Conservation (phyloP, 192 early-diverging fungal genomes). For the Coemansia sp. region DNA sequence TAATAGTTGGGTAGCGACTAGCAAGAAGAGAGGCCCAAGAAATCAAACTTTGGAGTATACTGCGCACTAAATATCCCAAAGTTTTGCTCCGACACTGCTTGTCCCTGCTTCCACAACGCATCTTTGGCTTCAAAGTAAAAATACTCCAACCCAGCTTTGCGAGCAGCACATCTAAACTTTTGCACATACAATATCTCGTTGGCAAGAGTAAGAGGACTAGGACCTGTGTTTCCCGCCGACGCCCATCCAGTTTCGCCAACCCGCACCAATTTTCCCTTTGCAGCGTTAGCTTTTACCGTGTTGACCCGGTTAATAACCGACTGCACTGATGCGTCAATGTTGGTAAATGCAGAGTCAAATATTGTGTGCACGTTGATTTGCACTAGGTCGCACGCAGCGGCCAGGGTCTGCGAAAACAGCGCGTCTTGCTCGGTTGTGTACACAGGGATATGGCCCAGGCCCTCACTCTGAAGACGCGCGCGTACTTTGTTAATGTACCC, state of each 20-base stretch:
- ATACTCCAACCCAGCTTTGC: constrained; percentile 20
- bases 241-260: constrained; percentile 50
- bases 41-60: constrained; percentile 18
- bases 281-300: not conserved
- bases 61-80: constrained; percentile 36
- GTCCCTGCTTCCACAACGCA: constrained; percentile 40
- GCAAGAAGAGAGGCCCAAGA: not conserved
- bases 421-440: constrained; percentile 48
- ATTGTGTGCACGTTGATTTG: constrained; percentile 50
- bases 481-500: constrained; percentile 46
- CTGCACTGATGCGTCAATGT: constrained; percentile 29
- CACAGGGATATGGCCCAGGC: constrained; percentile 39
- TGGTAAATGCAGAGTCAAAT: constrained; percentile 30
- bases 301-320: constrained; percentile 6
- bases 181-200: constrained; percentile 32
- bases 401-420: constrained; percentile 24
- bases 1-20: not conserved
- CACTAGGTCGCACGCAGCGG: constrained; percentile 30
- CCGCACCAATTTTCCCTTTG: constrained; percentile 21
- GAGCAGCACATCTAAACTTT: constrained; percentile 40
- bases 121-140: constrained; percentile 55
- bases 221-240: constrained; percentile 33
- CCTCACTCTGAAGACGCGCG: constrained; percentile 33
- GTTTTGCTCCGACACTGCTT: constrained; percentile 28
- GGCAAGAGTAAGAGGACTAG: constrained; percentile 30